Percentiles rank a stretch among this genome's conserved stretches.
Conservation (phyloP, 257 asterid species). For the Schizonepeta tenuifolia region DNA sequence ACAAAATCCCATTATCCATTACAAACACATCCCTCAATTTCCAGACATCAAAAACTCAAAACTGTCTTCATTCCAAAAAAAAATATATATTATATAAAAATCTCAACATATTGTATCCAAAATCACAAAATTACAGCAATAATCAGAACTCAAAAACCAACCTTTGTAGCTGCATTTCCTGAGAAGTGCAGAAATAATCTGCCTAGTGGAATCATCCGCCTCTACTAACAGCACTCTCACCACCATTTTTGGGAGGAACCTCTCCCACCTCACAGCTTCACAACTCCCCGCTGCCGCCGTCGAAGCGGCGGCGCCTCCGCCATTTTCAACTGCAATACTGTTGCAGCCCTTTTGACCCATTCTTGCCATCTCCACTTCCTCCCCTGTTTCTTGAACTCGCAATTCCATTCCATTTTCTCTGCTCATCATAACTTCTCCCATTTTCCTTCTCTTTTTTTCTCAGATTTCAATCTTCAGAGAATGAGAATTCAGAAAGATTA, state of each 20-base stretch:
- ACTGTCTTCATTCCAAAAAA: background rate
- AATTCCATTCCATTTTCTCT: conserved; percentile 49
- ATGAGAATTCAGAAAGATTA: conserved; percentile 13
- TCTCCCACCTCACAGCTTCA: conserved; percentile 66
- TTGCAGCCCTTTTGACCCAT: conserved; percentile 1
- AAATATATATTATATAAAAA: background rate
- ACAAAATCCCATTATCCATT: conserved; percentile 25
- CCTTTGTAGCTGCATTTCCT: conserved; percentile 97
- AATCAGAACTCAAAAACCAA: conserved; percentile 33
- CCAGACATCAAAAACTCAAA: conserved; percentile 19
- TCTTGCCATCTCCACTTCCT: conserved; percentile 27
- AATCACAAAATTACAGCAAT: background rate
- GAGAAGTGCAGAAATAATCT: conserved; percentile 91
- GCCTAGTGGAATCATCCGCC: conserved; percentile 95
- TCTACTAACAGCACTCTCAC: conserved; percentile 87
- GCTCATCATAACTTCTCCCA: conserved; percentile 73
- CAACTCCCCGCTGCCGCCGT: conserved; percentile 32
- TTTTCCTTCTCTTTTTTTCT: conserved; percentile 52
- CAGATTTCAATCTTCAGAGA: background rate
- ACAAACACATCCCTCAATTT: conserved; percentile 7
- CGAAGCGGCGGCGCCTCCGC: conserved; percentile 31
- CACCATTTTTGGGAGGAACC: conserved; percentile 77
- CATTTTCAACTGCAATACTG: conserved; percentile 22
- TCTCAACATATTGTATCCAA: conserved; percentile 10
- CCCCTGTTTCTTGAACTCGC: conserved; percentile 33